Base-by-base conservation (phyloP, 805 yeast species). In the Allodekkera sacchari region DNA sequence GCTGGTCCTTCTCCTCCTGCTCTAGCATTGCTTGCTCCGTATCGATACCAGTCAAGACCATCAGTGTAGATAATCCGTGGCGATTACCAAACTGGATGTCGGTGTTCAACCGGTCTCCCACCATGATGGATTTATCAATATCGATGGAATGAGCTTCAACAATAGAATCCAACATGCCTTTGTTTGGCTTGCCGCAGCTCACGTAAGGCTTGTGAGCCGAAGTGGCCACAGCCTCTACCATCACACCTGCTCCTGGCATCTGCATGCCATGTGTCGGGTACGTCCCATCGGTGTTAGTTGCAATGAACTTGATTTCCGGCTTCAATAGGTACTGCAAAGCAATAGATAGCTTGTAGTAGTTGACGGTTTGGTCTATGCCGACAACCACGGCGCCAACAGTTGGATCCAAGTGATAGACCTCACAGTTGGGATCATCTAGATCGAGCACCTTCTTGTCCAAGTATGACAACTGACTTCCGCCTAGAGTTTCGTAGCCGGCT, bases 171-270 rank as follows among this genome's bases (percentile, higher is more conserved):
- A 92, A 71, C 96, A 92, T 88, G 34, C 79, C 77, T 42, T 71
- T 75, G 35, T 78, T 76, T 15, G 98, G 98, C 53, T 92, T 92
- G 33, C 98, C 98, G 47, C 96, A 82, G 18, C 45, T 81, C 33
- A 77, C 77, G 1, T 98, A 97, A 39, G 71, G 61, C 43, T 96
- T 71, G n/a, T 84, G 88, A 15, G 83, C 60, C 9, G 89, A 78
- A 43, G 60, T 74, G 2, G 83, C 73, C 12, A 84, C 76, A 0
- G 87, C 68, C 43, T 84, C 83, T 27, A 89, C 77, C 42, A 85
- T 72, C 2, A 96, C 78, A 1, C 98, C 98, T 1, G 98, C 97
- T 19, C 98, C 98, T 13, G 96, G 94, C 30, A 92, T 68, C 30
- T 83, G 70, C 45, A 73, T 65, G 1, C 95, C 96, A 55, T 83